Evolutionary conservation across 352 stramenopile genomes (phyloP), one percentile per base, ranked within the genome.

Genomic region (Phytophthora hybrid): DNA sequence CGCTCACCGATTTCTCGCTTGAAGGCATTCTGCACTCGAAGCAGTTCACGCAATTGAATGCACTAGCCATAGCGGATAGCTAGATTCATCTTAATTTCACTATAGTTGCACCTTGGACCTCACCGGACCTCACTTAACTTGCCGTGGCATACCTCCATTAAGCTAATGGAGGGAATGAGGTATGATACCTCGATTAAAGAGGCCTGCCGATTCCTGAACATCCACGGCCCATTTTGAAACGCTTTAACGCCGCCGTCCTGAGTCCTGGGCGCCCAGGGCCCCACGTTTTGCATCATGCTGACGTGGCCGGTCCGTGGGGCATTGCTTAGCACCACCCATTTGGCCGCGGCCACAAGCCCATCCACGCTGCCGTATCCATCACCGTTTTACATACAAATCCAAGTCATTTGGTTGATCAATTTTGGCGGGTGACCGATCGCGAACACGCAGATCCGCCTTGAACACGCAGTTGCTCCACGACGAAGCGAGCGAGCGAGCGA

Each of bases 321-420:
- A 44, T 54, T 69, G 59, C 66, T 55, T 72, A 60, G 63, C 57
- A 59, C 69, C 69, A 72, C 63, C 51, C 63, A 72, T 72, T 76
- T 51, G 41, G 4, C 41, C 41, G 16, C 41, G 11, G 34, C 13
- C 34, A n/a, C 44, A 51, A 51, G 44, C 6, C 37, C 37, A 46
- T n/a, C 39, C 13, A 46, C 13, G 39, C 9, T 46, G 16, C 37
- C 10, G 44, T 51, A 51, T 51, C 44, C 44, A 51, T 51, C 37
- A 44, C 37, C 1, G 37, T 16, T 18, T 3, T 3, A 13, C 23
- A 21, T 61, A 72, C 34, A 51, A 23, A 67, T 44, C 7, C 23
- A 26, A 65, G 56, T 53, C 16, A 60, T 55, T 59, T 21, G 13
- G 21, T 37, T 23, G 69, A 74, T 71, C 53, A 51, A 10, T 8